Base-by-base conservation (phyloP, 163 green algal genomes). In the Scenedesmus sp. region DNA sequence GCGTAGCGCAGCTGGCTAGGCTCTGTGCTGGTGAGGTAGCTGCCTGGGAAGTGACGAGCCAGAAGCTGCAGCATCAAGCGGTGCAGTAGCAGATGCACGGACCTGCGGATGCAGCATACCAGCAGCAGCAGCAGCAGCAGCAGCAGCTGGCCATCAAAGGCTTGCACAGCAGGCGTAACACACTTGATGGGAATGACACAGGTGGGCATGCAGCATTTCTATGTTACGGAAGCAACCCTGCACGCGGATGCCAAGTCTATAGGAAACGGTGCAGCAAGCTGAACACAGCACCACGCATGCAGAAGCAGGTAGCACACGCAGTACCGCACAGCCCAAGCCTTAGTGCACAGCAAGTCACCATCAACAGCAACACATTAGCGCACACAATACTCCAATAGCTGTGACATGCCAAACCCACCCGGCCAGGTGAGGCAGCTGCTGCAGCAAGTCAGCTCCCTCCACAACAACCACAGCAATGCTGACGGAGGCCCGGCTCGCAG, bases 41-140 rank as follows among this genome's bases (percentile, higher is more conserved):
- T 70, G 26, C 88, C 74, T 12, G 88, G 88, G 20, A 82, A 76
- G 7, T 56, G 26, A 7, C 57, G 76, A 7, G 70, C 70, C 55
- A 91, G 88, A n/a, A 85, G 76, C 88, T 91, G 76, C 15, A 91
- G 77, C 76, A 91, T 87, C 57, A 86, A 16, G 20, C 26, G 76
- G n/a, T 91, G 88, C 46, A 91, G 56, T 59, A 87, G 23, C n/a
- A 87, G 5, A 46, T 91, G 88, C 15, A 52, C 20, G 10, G 46
- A 34, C 74, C 88, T 92, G 88, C 26, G 85, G 8, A 10, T 46
- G 57, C 83, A 60, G n/a, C 5, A 5, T 8, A 18, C 62, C 16
- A 18, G 8, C 5, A n/a, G 34, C 20, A 77, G 8, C 18, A 23
- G 57, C 57, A 88, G 8, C 5, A n/a, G 34, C 20, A 77, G 8